Evolutionary conservation across 495 filamentous ascomycete genomes (phyloP), one percentile per base, ranked within the genome.

Genomic region (Aspergillus mulundensis): DNA sequence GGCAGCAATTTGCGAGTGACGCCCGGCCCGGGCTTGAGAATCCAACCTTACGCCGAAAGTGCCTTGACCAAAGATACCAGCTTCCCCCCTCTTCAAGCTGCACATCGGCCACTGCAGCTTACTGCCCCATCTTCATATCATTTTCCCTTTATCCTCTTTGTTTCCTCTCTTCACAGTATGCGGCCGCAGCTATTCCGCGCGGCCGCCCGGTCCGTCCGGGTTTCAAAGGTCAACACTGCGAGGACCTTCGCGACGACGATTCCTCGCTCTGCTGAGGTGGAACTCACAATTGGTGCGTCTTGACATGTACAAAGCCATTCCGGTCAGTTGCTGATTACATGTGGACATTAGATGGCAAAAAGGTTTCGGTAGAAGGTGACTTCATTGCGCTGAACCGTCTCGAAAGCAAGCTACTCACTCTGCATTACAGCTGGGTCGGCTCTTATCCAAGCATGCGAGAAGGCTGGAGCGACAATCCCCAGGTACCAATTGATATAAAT

Each of bases 401-500:
- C 58, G 52, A 50, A 61, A 53, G 52, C 62, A 62, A 61, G 57
- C 34, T 52, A 36, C 72, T 75, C 57, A 73, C 62, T 56, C 54
- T 51, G 38, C 57, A 47, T 53, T 32, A 52, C 55, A 79, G 76
- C 77, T 61, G 94, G 94, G 50, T 93, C 94, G 49, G 94, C 94
- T 60, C 82, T 98, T 63, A 98, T 98, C 69, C 94, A 98, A 78
- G 94, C 94, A 61, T 97, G 94, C 78, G 94, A 98, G 76, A 96
- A 98, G 76, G 94, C 94, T 54, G 94, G 94, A 60, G 83, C 78
- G 51, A 90, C 86, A n/a, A 82, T 96, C 63, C 91, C 91, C 57
- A 91, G 88, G 87, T 89, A 74, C 56, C 25, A 28, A 28, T 36
- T 12, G 39, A 39, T 43, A 38, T 21, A 14, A 20, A 24, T 24